phyloP scores from a whole-genome alignment of 768 basidiomycete species.

The Amanita polypyramis region DNA sequence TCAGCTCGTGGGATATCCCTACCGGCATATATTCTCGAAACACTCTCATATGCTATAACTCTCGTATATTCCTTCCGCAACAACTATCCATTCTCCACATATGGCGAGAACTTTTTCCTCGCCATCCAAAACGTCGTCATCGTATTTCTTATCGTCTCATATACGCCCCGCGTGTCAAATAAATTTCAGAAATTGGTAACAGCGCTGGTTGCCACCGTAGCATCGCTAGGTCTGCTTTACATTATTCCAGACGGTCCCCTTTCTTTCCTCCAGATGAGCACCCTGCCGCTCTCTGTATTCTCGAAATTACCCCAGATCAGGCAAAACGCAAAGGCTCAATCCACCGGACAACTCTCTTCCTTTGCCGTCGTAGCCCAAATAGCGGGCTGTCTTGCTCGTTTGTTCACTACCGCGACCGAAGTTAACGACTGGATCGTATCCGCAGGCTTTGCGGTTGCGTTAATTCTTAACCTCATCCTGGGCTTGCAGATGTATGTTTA shows the following conservation, averaged over 20 bases:
- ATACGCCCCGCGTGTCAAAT: slow-evolving; percentile 28
- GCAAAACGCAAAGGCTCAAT: slow-evolving; percentile 62
- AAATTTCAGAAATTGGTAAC: slow-evolving; percentile 15
- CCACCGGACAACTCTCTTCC: slow-evolving; percentile 89
- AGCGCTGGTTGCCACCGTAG: slow-evolving; percentile 20
- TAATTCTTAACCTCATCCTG: slow-evolving; percentile 74
- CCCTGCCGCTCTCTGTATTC: slow-evolving; percentile 84
- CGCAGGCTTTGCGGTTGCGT: slow-evolving; percentile 77
- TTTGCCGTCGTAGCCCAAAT: slow-evolving; percentile 88
- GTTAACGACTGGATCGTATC: slow-evolving; percentile 73
- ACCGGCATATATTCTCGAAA: slow-evolving; percentile 83
- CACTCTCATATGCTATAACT: slow-evolving; percentile 81
- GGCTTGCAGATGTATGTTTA: slow-evolving; percentile 80
- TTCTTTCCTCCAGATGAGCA: slow-evolving; percentile 67
- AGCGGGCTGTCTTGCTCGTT: slow-evolving; percentile 77
- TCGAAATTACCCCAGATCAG: slow-evolving; percentile 93
- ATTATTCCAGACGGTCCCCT: slow-evolving; percentile 38
- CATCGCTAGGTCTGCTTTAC: slow-evolving; percentile 29
- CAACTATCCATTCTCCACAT: slow-evolving; percentile 90
- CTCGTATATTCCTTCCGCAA: slow-evolving; percentile 81
- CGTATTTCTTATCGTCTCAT: slow-evolving; percentile 76
- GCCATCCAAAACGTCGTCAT: slow-evolving; percentile 83
- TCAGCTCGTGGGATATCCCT: slow-evolving; percentile 86
- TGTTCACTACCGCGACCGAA: slow-evolving; percentile 91
- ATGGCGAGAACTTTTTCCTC: slow-evolving; percentile 95